Percentiles rank a stretch among this genome's conserved stretches.
phyloP scores from a whole-genome alignment of 2,329 filamentous ascomycete species.

The Pseudomassariella vexata region DNA sequence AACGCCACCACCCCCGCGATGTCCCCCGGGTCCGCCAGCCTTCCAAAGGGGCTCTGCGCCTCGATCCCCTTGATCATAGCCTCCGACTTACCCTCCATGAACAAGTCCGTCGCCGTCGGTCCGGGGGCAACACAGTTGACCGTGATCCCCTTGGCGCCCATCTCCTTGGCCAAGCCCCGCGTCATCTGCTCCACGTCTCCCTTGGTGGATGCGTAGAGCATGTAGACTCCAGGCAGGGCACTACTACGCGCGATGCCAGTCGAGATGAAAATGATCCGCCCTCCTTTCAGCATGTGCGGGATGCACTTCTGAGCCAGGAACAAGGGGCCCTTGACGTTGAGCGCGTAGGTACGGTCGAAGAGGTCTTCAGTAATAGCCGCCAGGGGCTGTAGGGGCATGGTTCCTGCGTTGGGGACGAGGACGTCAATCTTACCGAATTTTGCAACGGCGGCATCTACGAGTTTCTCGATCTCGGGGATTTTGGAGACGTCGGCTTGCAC shows the following conservation, averaged over 20 bases:
- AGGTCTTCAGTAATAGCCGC: constrained; percentile 41
- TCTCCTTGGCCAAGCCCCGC: constrained; percentile 48
- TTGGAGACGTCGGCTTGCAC: constrained; percentile 50
- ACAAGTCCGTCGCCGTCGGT: constrained; percentile 51
- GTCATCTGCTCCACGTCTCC: constrained; percentile 56
- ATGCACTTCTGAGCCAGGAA: constrained; percentile 48
- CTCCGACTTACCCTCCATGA: constrained; percentile 43
- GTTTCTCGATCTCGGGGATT: constrained; percentile 36
- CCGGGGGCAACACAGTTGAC: constrained; percentile 47
- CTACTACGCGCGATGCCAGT: constrained; percentile 24
- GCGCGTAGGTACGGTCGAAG: constrained; percentile 41
- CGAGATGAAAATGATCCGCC: constrained; percentile 46
- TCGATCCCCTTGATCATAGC: constrained; percentile 35
- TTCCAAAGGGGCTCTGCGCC: constrained; percentile 33
- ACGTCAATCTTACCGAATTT: constrained; percentile 54
- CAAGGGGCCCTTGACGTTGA: constrained; percentile 54
- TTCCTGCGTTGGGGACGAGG: constrained; percentile 49
- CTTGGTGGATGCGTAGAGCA: constrained; percentile 51
- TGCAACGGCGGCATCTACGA: constrained; percentile 42
- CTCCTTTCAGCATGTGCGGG: constrained; percentile 42
- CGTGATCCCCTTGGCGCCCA: constrained; percentile 42
- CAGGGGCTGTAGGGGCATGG: constrained; percentile 43
- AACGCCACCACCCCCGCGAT: constrained; percentile 40
- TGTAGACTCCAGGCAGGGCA: constrained; percentile 36
- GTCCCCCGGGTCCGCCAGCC: constrained; percentile 43